Base-by-base conservation (phyloP, 2,329 filamentous ascomycete genomes). In the Colletotrichum noveboracense region DNA sequence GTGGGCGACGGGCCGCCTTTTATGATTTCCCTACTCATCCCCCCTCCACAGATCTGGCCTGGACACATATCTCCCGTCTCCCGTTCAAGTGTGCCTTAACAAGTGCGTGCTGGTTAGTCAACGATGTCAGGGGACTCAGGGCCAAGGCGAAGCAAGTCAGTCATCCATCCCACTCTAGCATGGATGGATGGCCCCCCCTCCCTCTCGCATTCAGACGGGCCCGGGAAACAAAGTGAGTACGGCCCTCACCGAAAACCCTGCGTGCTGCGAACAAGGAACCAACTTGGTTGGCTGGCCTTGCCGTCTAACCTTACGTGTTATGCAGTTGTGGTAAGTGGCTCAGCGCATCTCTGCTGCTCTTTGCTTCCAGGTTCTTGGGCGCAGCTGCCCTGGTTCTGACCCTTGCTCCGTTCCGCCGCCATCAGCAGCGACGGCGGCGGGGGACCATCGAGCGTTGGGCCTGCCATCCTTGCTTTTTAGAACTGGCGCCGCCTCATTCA, bases 371-470 rank as follows among this genome's bases (percentile, higher is more conserved):
- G 69, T 62, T 65, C 70, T 38, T 69, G 43, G 65, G 65, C 65
- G 52, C 56, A 68, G 70, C 73, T 75, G 70, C 73, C 73, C 70
- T 75, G 73, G 70, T 75, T 73, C 21, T 48, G 34, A 73, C 28
- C 73, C 73, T 65, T 75, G 70, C 62, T 67, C 32, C 73, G 38
- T 62, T 36, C 36, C 36, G 18, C 66, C 28, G 65, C 48, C 43
- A 28, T 28, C 34, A n/a, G 36, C 26, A n/a, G 48, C 28, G 66
- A 34, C 48, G 58, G 66, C 36, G 43, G 16, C 16, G 56, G 55
- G 62, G 72, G 43, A 24, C 14, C 28, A 36, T 66, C 43, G 43
- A 52, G 43, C n/a, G 36, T 66, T 75, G 62, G 56, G 38, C 13
- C 55, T 62, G 55, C 55, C 62, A 75, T 75, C 73, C 73, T 67